Base-by-base conservation (phyloP, 139 green algal genomes). In the Ostreobium quekettii region DNA sequence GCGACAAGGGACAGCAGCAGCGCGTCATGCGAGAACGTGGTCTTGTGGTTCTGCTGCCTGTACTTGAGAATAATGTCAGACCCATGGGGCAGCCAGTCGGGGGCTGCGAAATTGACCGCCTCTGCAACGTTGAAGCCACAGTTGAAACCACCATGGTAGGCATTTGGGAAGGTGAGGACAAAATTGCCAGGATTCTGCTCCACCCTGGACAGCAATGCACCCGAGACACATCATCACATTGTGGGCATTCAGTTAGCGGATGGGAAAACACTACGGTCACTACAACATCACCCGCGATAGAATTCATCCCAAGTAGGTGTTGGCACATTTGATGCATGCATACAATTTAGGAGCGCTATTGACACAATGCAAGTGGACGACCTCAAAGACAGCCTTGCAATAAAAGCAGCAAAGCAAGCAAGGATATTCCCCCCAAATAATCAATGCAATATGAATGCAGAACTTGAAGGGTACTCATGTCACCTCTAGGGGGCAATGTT, bases 81-180 rank as follows among this genome's bases (percentile, higher is more conserved):
- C 63, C 86, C 89, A 60, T 79, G 79, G 2, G 87, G 85, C 42
- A 97, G 73, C 93, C 93, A 99, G 71, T 95, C 82, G 0, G 81
- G 66, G 1, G 91, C 84, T 3, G 83, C 92, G 72, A 97, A 96
- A 73, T 97, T 96, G 32, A 96, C 90, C 1, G 90, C 87, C 78
- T 97, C 88, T 0, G 82, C 79, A 42, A 68, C 78, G 74, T 95
- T 95, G 75, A 92, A 90, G 26, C 90, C 91, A 37, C 72, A 81
- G 78, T 93, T 88, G 76, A 97, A 95, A 53, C 88, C 87, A 2
- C 75, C 76, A 71, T 97, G 90, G 80, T 93, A 95, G 8, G 84
- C 78, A 57, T 86, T 76, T 1, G 92, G 91, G 77, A 96, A 95
- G 36, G 90, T 96, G 46, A 97, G 61, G 3, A 97, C 81, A 70